A percentile compares a stretch with the other conserved stretches of the same genome.
Conservation (phyloP, 2,329 filamentous ascomycete species). For the Uncinocarpus reesii region DNA sequence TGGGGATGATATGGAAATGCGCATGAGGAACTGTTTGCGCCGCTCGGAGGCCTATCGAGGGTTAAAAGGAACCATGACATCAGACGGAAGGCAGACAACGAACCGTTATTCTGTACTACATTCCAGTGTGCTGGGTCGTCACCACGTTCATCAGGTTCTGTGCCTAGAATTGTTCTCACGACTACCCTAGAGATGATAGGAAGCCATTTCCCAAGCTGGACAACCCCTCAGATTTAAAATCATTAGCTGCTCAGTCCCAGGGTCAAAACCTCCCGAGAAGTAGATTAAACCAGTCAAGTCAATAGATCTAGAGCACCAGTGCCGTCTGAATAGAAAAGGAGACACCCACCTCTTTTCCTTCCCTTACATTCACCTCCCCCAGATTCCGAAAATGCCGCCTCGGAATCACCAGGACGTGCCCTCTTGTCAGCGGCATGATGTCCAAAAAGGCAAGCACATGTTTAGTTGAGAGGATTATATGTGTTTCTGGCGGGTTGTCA, state of each 20-base stretch:
- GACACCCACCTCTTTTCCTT: conserved; percentile 56
- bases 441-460: conserved; percentile 80
- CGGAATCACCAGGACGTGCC: conserved; percentile 74
- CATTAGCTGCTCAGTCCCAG: background rate
- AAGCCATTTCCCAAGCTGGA: conserved; percentile 38
- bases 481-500: conserved; percentile 17
- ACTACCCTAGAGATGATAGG: conserved; percentile 55
- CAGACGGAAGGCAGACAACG: conserved; percentile 18
- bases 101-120: conserved; percentile 87
- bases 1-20: conserved; percentile 88
- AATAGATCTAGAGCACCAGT: too few relatives aligned
- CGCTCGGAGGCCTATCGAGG: conserved; percentile 55
- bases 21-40: conserved; percentile 89
- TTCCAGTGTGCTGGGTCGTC: conserved; percentile 81
- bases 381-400: conserved; percentile 68
- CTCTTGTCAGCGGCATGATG: conserved; percentile 74
- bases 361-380: conserved; percentile 53
- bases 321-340: conserved; percentile 34
- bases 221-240: background rate
- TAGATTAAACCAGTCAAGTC: background rate
- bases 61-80: background rate
- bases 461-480: conserved; percentile 66
- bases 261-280: background rate
- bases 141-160: conserved; percentile 39
- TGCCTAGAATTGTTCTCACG: conserved; percentile 54